Percentiles rank a stretch among this genome's conserved stretches.
Evolutionary conservation across 2,329 filamentous ascomycete genomes (phyloP).

Genomic region (Penicillium sp.): DNA sequence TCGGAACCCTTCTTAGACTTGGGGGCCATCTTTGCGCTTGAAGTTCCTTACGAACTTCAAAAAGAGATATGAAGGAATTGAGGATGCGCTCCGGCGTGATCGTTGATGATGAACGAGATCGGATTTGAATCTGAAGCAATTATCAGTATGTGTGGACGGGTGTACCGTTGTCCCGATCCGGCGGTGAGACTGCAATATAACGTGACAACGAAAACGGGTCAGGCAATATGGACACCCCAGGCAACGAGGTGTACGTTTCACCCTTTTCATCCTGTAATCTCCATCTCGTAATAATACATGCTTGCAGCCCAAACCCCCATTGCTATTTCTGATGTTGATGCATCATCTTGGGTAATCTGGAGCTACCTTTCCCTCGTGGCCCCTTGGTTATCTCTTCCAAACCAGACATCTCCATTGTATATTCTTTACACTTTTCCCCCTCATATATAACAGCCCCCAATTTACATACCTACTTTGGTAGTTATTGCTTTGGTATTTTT

Average conservation of each 20-base stretch:
- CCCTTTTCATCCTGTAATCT: conserved; percentile 2
- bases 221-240: neutral
- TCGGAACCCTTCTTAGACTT: conserved; percentile 77
- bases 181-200: neutral
- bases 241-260: neutral
- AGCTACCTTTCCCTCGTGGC: neutral
- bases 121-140: conserved; percentile 1
- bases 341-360: neutral
- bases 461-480: neutral
- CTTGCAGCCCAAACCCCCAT: neutral
- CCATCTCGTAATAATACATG: neutral
- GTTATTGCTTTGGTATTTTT: conserved; percentile 22
- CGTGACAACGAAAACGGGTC: neutral
- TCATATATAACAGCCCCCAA: conserved; percentile 7
- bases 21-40: conserved; percentile 57
- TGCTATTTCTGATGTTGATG: neutral
- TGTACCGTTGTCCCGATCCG: conserved; percentile 8
- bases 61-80: conserved; percentile 7
- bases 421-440: neutral
- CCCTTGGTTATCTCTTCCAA: neutral
- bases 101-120: conserved; percentile 6
- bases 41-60: conserved; percentile 18
- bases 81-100: conserved; percentile 37
- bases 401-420: neutral
- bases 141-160: conserved; percentile 7